Base-by-base conservation (phyloP, 129 eudicot species). In the Artemisia annua region DNA sequence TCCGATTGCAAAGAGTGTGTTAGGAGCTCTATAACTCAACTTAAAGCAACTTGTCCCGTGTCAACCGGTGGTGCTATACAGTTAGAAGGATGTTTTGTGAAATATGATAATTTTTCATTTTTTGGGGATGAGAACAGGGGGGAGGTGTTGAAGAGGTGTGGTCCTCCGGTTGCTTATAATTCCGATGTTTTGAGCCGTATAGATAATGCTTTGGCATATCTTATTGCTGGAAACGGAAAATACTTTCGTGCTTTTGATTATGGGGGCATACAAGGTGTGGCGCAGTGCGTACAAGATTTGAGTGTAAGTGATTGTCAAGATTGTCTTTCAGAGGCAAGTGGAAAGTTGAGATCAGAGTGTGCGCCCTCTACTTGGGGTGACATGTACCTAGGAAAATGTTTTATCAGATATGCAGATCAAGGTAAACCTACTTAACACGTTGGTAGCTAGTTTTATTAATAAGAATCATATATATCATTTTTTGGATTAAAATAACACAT, bases 211-310 rank as follows among this genome's bases (percentile, higher is more conserved):
- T 46, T 89, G 81, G 76, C 60, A 26, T 74, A 70, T 71, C 78
- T 89, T 13, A 39, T 77, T 52, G 66, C 28, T 12, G 81, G 71
- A 6, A 85, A 80, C 3, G 86, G 83, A 6, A 74, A 79, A 63
- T 82, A 79, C 66, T 89, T 79, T 65, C 80, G 92, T 10, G 66
- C 69, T 3, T 83, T 84, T 9, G 87, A 76, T 74, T 81, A 76
- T 7, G 91, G 87, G 69, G 69, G 59, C n/a, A 70, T 84, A 0
- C 86, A 75, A 73, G 91, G 86, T 32, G 76, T 82, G 83, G 96
- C 80, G 22, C 91, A 89, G 73, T 89, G 96, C 19, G 79, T 84
- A 24, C 82, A 80, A 69, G 92, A 89, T 71, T 80, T 89, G 80
- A 86, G 84, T 72, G 18, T 61, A 80, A 49, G 79, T 17, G 79